phyloP scores from a whole-genome alignment of 768 basidiomycete species.

The Xerocomellus intermedius region DNA sequence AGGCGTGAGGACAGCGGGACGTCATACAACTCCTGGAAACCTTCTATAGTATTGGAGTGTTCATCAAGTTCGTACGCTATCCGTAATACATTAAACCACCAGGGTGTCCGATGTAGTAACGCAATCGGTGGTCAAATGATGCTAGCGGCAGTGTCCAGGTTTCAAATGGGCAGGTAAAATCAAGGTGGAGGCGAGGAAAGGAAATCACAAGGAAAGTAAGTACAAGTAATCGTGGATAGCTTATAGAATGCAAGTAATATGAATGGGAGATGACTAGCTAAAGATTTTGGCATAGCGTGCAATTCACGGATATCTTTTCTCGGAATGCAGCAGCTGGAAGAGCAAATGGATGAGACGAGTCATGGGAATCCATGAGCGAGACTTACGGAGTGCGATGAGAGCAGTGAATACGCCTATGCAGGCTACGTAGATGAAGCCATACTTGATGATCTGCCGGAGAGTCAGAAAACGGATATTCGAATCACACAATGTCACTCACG shows the following conservation, averaged over 20 bases:
- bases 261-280: conserved; percentile 42
- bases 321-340: conserved; percentile 59
- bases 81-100: conserved; percentile 22
- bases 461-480: conserved; percentile 9
- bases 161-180: conserved; percentile 1
- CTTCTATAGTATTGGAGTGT: conserved; percentile 9
- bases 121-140: conserved; percentile 5
- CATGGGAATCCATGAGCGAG: conserved; percentile 1
- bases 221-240: conserved; percentile 32
- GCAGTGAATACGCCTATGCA: conserved; percentile 70
- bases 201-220: conserved; percentile 17
- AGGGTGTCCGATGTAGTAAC: conserved; percentile 14
- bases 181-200: background rate
- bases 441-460: conserved; percentile 67
- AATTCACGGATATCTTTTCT: conserved; percentile 55
- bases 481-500: conserved; percentile 44
- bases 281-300: conserved; percentile 65
- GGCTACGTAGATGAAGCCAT: conserved; percentile 72
- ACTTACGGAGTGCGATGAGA: conserved; percentile 78
- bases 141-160: conserved; percentile 14
- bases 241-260: conserved; percentile 30
- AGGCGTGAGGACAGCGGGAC: background rate
- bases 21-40: background rate
- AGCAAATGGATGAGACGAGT: conserved; percentile 6
- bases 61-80: conserved; percentile 22